Evolutionary conservation across 2,329 filamentous ascomycete genomes (phyloP), one percentile per base, ranked within the genome.

Genomic region (Colletotrichum tabaci): DNA sequence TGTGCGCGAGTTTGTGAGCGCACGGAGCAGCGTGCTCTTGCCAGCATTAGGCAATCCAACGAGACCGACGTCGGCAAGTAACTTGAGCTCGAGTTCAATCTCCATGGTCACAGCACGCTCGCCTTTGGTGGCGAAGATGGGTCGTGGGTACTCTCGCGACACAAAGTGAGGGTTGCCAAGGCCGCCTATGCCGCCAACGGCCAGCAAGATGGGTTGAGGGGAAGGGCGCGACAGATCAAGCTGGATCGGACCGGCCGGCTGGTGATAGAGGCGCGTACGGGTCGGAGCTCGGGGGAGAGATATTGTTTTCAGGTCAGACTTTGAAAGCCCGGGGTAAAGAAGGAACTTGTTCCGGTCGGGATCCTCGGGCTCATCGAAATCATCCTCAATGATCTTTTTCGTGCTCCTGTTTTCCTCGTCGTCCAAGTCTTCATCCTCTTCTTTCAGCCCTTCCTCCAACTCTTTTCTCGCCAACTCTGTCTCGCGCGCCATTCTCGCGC

Each of bases 41-140:
- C 96, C 96, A 5, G 96, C 96, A 80, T 99, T 99, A 1, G 96
- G 96, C 18, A 98, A 89, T 0, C 96, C 96, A 18, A 99, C 96
- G 2, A 99, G 88, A 0, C 96, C 96, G 9, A 99, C 93, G 81
- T 99, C 96, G 6, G 96, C 96, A 50, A 99, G 90, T 12, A 99
- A 89, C 85, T 98, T 98, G 73, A 99, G 88, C 81, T 99, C 96
- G 16, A 99, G 88, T 79, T 97, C 92, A 46, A 99, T 84, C 58
- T 92, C 91, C 77, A 99, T 86, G 49, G 89, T 91, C 77, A 96
- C 90, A 47, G 94, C 93, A 15, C 89, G 86, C 75, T 97, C 94
- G 52, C 96, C 96, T 75, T 91, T 93, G 1, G 95, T 98, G 7
- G 96, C 96, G 80, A 95, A 97, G 77, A 96, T 92, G 0, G 96